These are phyloP conservation scores for Aspergillus wentii DNA, from an alignment of 495 filamentous ascomycete genomes.

Conservation along the genomic window DNA sequence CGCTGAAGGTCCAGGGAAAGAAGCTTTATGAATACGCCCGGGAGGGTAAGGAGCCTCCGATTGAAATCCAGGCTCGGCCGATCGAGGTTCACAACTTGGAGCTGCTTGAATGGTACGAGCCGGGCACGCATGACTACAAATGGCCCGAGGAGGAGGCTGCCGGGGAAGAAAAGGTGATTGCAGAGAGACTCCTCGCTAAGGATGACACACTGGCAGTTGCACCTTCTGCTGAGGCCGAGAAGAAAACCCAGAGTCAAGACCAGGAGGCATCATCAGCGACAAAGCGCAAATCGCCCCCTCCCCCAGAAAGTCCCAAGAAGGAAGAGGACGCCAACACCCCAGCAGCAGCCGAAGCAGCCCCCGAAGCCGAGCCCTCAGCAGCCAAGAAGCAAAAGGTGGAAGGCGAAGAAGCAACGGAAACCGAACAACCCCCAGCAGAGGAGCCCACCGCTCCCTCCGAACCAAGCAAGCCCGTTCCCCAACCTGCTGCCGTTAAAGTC, in stretches of 20 bases:
- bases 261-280: constrained; percentile 9
- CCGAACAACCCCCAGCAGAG: constrained; percentile 12
- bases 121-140: constrained; percentile 65
- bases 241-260: constrained; percentile 10
- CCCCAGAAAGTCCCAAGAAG: constrained; percentile 20
- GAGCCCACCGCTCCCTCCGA: constrained; percentile 5
- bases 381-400: constrained; percentile 32
- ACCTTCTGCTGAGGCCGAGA: constrained; percentile 15
- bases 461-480: constrained; percentile 10
- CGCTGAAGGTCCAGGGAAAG: constrained; percentile 85
- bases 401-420: constrained; percentile 10
- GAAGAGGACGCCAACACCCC: constrained; percentile 9
- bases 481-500: constrained; percentile 67
- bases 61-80: constrained; percentile 74
- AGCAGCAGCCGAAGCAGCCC: constrained; percentile 8
- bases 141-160: constrained; percentile 74
- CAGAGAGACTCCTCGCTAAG: constrained; percentile 59
- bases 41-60: constrained; percentile 75
- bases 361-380: constrained; percentile 3
- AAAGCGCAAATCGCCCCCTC: constrained; percentile 31
- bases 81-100: constrained; percentile 74
- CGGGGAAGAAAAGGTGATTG: constrained; percentile 64
- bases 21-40: constrained; percentile 93
- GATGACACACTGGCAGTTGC: constrained; percentile 21
- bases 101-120: constrained; percentile 82